Percentiles rank a stretch among this genome's conserved stretches.
phyloP scores from a whole-genome alignment of 177 flowering plant species.

The Vitis hybrid region DNA sequence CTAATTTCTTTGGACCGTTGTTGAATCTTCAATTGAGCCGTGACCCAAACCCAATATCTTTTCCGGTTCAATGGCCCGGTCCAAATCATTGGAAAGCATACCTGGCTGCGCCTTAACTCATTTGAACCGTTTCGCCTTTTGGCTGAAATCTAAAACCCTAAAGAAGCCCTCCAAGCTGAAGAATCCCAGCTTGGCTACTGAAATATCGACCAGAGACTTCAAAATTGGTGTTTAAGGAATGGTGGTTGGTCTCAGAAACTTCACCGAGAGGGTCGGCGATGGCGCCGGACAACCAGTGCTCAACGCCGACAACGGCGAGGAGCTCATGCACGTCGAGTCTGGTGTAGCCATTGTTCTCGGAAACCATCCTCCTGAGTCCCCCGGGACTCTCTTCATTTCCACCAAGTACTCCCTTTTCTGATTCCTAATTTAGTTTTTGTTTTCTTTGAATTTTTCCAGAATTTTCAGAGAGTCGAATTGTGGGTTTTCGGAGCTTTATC shows the following conservation, averaged over 20 bases:
- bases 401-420: slow-evolving; percentile 43
- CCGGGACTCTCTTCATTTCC: slow-evolving; percentile 83
- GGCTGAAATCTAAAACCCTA: too few relatives aligned
- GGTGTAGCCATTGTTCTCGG: slow-evolving; percentile 66
- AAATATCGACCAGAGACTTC: background rate
- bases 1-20: too few relatives aligned
- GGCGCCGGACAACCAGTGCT: slow-evolving; percentile 62
- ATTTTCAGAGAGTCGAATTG: too few relatives aligned
- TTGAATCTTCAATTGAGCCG: too few relatives aligned
- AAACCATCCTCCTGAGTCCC: slow-evolving; percentile 59
- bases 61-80: too few relatives aligned
- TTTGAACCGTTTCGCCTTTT: too few relatives aligned
- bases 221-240: slow-evolving; percentile 28
- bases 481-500: too few relatives aligned
- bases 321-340: slow-evolving; percentile 68
- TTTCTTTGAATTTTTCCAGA: background rate
- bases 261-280: slow-evolving; percentile 51
- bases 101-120: too few relatives aligned
- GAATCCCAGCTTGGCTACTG: too few relatives aligned
- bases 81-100: too few relatives aligned
- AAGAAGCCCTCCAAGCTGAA: too few relatives aligned
- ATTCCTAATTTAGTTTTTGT: background rate
- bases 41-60: too few relatives aligned
- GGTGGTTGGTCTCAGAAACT: slow-evolving; percentile 58
- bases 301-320: slow-evolving; percentile 65